A percentile compares a stretch with the other conserved stretches of the same genome.
These are phyloP conservation scores for Penicillium concentricum DNA, from an alignment of 2,329 filamentous ascomycete genomes.

Conservation along the genomic window DNA sequence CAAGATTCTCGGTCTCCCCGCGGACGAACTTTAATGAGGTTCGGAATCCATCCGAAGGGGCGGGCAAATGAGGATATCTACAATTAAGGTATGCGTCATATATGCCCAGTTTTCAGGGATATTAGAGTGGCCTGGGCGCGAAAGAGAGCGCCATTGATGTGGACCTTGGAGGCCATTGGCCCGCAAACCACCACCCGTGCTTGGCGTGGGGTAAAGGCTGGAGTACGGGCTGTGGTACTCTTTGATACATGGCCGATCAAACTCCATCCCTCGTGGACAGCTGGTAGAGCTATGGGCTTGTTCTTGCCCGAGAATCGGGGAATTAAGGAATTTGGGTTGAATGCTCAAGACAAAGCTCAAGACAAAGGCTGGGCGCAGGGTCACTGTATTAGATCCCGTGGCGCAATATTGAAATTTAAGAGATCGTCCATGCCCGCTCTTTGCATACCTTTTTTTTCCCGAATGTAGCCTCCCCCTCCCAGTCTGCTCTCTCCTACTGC, in stretches of 20 bases:
- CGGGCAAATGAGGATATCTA: background rate
- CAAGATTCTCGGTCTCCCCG: background rate
- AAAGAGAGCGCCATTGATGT: background rate
- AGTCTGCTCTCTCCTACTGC: background rate
- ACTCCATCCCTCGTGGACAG: background rate
- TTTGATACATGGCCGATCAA: background rate
- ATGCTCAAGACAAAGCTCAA: background rate
- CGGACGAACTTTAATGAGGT: background rate
- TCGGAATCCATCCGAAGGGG: background rate
- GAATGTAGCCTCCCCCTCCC: background rate
- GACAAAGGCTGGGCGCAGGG: background rate
- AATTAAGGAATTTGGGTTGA: background rate
- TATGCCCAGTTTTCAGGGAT: background rate
- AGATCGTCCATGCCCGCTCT: background rate
- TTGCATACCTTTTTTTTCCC: background rate
- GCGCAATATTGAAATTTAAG: background rate
- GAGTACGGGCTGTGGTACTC: background rate
- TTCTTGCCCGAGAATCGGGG: background rate
- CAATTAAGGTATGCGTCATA: conserved; percentile 1
- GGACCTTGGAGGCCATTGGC: background rate
- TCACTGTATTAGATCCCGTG: background rate
- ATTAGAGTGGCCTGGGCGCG: background rate
- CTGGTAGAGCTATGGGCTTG: background rate
- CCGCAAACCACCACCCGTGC: background rate
- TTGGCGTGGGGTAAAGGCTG: background rate